A percentile compares a stretch with the other conserved stretches of the same genome.
Evolutionary conservation across 2,329 filamentous ascomycete species (phyloP).

Genomic region (Thelonectria discophora): DNA sequence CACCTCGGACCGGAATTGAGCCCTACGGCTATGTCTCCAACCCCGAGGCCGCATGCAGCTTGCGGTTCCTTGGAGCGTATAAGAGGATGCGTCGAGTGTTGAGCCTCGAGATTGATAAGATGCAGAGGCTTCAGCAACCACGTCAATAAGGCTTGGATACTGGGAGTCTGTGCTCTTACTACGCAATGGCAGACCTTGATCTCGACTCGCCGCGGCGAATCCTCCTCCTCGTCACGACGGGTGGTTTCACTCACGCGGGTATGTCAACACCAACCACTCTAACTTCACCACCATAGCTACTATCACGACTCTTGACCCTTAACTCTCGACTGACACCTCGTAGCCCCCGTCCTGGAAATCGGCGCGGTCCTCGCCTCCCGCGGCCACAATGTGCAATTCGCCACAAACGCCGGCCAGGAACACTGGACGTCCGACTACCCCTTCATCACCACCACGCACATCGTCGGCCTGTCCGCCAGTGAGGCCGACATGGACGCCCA

Average conservation of each 20-base stretch:
- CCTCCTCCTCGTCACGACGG: slow-evolving; percentile 47
- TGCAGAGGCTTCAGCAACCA: too few species aligned
- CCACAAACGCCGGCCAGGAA: slow-evolving; percentile 50
- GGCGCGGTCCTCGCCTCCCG: slow-evolving; percentile 45
- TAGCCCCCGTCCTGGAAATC: slow-evolving; percentile 50
- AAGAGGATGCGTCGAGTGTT: background rate
- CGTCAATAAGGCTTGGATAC: background rate
- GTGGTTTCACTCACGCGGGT: slow-evolving; percentile 50
- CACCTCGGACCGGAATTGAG: slow-evolving; percentile 5
- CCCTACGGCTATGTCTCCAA: background rate
- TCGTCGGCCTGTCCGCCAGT: slow-evolving; percentile 43
- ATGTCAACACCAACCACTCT: background rate
- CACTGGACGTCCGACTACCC: slow-evolving; percentile 44
- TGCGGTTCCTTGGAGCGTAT: background rate
- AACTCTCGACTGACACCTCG: background rate
- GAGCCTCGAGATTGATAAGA: background rate
- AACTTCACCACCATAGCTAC: background rate
- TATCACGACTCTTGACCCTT: background rate
- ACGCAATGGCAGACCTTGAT: slow-evolving; percentile 28
- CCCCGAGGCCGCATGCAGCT: background rate
- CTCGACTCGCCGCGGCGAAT: slow-evolving; percentile 34
- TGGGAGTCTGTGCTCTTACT: too few species aligned
- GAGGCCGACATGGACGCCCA: slow-evolving; percentile 44
- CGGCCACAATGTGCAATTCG: slow-evolving; percentile 50
- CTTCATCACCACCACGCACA: slow-evolving; percentile 45